These are phyloP conservation scores for Singerocomus inundabilis DNA, from an alignment of 1,284 basidiomycete species.

Conservation along the genomic window DNA sequence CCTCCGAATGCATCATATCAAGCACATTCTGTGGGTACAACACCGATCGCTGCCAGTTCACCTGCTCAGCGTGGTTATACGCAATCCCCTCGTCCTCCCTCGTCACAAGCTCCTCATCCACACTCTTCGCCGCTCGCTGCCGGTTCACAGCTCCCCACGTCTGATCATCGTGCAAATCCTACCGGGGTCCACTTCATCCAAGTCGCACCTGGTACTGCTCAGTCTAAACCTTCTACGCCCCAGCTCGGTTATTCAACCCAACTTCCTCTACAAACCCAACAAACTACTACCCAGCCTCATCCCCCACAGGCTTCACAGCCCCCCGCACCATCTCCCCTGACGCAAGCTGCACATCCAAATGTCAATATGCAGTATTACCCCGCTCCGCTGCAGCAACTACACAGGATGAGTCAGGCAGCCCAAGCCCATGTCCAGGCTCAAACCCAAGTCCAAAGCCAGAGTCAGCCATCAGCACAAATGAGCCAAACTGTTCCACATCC, in stretches of 20 bases:
- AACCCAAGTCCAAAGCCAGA: slow-evolving; percentile 20
- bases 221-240: slow-evolving; percentile 33
- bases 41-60: slow-evolving; percentile 25
- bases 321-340: slow-evolving; percentile 19
- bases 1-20: slow-evolving; percentile 25
- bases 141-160: slow-evolving; percentile 31
- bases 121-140: slow-evolving; percentile 31
- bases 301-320: slow-evolving; percentile 19
- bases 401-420: slow-evolving; percentile 20
- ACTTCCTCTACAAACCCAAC: slow-evolving; percentile 18
- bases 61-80: slow-evolving; percentile 36
- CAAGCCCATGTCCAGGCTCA: slow-evolving; percentile 25
- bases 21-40: slow-evolving; percentile 13
- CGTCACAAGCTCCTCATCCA: slow-evolving; percentile 30
- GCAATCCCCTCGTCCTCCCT: slow-evolving; percentile 35
- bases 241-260: slow-evolving; percentile 24
- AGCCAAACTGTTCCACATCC: slow-evolving; percentile 23
- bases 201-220: slow-evolving; percentile 18
- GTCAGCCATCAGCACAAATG: slow-evolving; percentile 26
- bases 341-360: slow-evolving; percentile 22
- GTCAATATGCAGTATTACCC: slow-evolving; percentile 16
- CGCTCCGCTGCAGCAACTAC: slow-evolving; percentile 18
- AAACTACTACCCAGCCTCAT: slow-evolving; percentile 19
- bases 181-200: slow-evolving; percentile 34
- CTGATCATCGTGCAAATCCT: slow-evolving; percentile 31